phyloP scores from a whole-genome alignment of 2,329 filamentous ascomycete species.

The Volutella citrinella region DNA sequence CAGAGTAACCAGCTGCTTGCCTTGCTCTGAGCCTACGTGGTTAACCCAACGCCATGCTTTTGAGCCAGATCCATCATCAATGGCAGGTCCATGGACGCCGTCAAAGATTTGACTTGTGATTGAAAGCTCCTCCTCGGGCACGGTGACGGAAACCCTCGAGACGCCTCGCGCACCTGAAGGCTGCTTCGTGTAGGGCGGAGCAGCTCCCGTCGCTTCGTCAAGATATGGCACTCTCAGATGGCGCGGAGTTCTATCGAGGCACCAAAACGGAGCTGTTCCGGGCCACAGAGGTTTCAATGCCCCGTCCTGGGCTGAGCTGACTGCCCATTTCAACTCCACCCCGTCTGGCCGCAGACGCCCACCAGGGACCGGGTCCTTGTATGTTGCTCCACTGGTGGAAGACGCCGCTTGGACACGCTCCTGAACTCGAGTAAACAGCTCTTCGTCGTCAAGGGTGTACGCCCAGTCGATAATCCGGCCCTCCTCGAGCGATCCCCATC shows the following conservation, averaged over 20 bases:
- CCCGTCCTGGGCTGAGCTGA: slow-evolving; percentile 41
- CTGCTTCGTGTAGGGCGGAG: slow-evolving; percentile 37
- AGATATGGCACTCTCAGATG: slow-evolving; percentile 51
- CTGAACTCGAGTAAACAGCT: slow-evolving; percentile 37
- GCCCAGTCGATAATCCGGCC: slow-evolving; percentile 60
- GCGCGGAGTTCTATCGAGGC: slow-evolving; percentile 59
- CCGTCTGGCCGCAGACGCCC: slow-evolving; percentile 56
- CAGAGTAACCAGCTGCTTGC: background rate
- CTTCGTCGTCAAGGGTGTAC: slow-evolving; percentile 41
- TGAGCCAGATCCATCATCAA: slow-evolving; percentile 16
- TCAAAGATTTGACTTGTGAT: slow-evolving; percentile 10
- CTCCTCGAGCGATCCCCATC: slow-evolving; percentile 53
- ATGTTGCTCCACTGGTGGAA: too few relatives aligned
- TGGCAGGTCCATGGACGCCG: slow-evolving; percentile 28
- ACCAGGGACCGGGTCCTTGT: slow-evolving; percentile 47
- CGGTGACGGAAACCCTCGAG: slow-evolving; percentile 38
- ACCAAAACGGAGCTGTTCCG: slow-evolving; percentile 62
- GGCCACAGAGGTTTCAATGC: slow-evolving; percentile 29
- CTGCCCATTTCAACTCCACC: slow-evolving; percentile 55
- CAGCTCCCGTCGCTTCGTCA: slow-evolving; percentile 7
- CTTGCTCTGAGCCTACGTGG: background rate
- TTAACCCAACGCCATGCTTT: background rate
- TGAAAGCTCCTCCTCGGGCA: slow-evolving; percentile 21
- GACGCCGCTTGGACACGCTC: too few relatives aligned
- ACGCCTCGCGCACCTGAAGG: slow-evolving; percentile 51